Evolutionary conservation across 2,329 filamentous ascomycete genomes (phyloP), one percentile per base, ranked within the genome.

Genomic region (Dactylellina drechsleri): DNA sequence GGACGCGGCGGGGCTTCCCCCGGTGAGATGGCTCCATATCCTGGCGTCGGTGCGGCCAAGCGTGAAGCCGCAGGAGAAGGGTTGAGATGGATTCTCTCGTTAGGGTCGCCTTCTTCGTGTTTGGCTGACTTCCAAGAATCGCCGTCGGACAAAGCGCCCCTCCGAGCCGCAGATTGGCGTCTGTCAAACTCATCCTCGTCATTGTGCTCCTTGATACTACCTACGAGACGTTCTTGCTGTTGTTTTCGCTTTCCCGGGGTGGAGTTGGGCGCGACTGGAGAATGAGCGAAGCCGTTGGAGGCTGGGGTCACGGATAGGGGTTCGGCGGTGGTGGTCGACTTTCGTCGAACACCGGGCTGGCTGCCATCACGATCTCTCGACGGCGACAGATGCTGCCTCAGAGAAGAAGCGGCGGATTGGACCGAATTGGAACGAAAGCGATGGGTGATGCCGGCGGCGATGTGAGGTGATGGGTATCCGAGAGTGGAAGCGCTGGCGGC

Each of bases 401-500:
- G 41, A 12, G 71, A 75, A 13, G 64, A 36, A 12, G 71, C 71
- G n/a, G 65, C 50, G 12, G 43, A 43, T 23, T 64, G 47, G 16
- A 56, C 31, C 1, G 71, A 75, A 7, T 58, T 64, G 18, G 71
- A 49, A 31, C 64, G 64, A 52, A 58, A 56, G 20, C 64, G 65
- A 10, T 68, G 57, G 20, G 71, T 41, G 31, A 75, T 65, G 36
- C 64, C 71, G 36, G 58, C 58, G 7, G 71, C 58, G 31, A 60
- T 50, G 26, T 52, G 23, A 18, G 71, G 71, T 2, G 71, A 75
- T 5, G 58, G 64, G n/a, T 64, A 23, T 12, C 62, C 60, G 59
- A 75, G 58, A 18, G 71, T 64, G 7, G 71, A 59, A 49, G 59
- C 87, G 86, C 71, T 84, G 82, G 74, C 86, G 84, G 81, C 87